These are phyloP conservation scores for Chlorella ohadii DNA, from an alignment of 139 green algal species.

Conservation along the genomic window DNA sequence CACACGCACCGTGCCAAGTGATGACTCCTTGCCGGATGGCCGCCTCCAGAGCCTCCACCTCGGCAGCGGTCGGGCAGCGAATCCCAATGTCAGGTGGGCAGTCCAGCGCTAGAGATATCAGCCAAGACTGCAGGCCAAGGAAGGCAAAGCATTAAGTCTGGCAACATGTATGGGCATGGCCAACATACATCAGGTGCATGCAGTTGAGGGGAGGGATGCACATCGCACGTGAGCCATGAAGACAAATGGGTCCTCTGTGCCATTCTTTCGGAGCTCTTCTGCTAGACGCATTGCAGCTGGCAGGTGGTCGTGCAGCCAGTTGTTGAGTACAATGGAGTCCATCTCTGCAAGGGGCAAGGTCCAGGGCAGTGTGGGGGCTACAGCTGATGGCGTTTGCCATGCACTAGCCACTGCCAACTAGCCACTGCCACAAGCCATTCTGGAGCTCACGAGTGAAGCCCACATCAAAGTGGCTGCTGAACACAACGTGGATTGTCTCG, in stretches of 20 bases:
- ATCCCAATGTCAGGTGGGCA: constrained; percentile 61
- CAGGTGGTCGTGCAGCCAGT: background rate
- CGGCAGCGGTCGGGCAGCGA: constrained; percentile 43
- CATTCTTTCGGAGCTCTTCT: constrained; percentile 7
- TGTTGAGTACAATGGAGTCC: background rate
- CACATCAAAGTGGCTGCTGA: too few species aligned
- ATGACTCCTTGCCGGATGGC: constrained; percentile 47
- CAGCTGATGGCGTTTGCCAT: too few species aligned
- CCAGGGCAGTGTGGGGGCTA: too few species aligned
- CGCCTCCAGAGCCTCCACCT: constrained; percentile 35
- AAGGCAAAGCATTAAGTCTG: too few species aligned
- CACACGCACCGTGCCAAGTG: background rate
- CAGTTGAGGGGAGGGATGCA: too few species aligned
- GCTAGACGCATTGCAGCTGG: background rate
- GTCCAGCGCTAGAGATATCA: constrained; percentile 65
- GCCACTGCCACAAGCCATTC: too few species aligned
- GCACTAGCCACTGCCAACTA: too few species aligned
- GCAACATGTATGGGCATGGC: too few species aligned
- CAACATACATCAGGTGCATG: too few species aligned
- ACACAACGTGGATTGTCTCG: too few species aligned
- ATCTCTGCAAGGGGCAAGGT: too few species aligned
- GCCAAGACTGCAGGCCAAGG: constrained; percentile 43
- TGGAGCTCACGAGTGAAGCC: too few species aligned
- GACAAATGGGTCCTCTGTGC: constrained; percentile 34
- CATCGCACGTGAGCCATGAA: constrained; percentile 48